phyloP scores from a whole-genome alignment of 108 stramenopile genomes.

The Craspedostauros australis region DNA sequence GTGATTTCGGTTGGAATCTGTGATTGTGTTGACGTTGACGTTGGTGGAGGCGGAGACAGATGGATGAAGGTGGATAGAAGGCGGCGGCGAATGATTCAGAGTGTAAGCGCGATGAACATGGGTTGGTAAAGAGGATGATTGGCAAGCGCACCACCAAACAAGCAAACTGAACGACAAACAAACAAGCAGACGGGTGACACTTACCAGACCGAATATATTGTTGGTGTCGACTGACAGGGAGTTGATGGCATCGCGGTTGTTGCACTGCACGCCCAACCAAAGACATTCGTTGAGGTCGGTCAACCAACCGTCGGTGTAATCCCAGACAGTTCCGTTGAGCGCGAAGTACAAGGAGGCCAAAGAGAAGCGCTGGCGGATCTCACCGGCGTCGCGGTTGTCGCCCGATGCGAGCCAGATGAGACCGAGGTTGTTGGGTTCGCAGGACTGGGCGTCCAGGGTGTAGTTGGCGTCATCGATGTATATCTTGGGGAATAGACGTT shows the following conservation, averaged over 20 bases:
- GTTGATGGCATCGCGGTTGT: constrained; percentile 29
- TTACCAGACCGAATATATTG: constrained; percentile 37
- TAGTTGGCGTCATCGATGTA: constrained; percentile 17
- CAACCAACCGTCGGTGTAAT: constrained; percentile 38
- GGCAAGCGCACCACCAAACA: not conserved
- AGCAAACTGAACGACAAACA: too few species aligned
- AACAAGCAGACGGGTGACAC: too few species aligned
- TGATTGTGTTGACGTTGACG: too few species aligned
- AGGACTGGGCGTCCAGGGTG: constrained; percentile 10
- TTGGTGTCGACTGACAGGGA: constrained; percentile 42
- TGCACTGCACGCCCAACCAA: constrained; percentile 48
- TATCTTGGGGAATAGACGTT: constrained; percentile 24
- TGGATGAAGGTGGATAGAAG: too few species aligned
- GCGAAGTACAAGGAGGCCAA: constrained; percentile 25
- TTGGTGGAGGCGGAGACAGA: too few species aligned
- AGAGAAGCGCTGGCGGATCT: constrained; percentile 30
- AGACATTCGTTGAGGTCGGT: constrained; percentile 36
- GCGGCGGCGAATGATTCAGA: too few species aligned
- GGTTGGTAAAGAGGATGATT: not conserved
- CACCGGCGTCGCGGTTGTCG: constrained; percentile 37
- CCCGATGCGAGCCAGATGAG: constrained; percentile 39
- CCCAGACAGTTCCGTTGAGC: constrained; percentile 49
- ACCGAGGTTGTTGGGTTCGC: constrained; percentile 39
- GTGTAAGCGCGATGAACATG: too few species aligned
- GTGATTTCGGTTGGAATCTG: constrained; percentile 54